Evolutionary conservation across 2,329 filamentous ascomycete genomes (phyloP), one percentile per base, ranked within the genome.

Genomic region (Grosmannia penicillata): DNA sequence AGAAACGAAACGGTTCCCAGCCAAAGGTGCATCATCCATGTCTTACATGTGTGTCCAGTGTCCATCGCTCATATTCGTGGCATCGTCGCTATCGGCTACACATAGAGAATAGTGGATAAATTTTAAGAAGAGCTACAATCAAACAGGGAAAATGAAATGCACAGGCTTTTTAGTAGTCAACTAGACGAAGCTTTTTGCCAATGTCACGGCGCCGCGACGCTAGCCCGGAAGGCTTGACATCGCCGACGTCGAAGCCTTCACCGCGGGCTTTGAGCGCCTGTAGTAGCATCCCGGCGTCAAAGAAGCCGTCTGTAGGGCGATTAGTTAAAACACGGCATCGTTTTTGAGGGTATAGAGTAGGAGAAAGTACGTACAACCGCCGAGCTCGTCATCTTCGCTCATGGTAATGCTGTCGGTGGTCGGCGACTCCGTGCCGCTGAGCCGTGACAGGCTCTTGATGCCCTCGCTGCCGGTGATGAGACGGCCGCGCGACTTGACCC

Each of bases 291-390:
- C 89, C 89, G 1, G 89, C 86, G 55, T 96, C 89, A 60, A 96
- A 96, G 66, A 96, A 95, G 24, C 89, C 89, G 65, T 95, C 87
- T 94, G 53, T n/a, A n/a, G n/a, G n/a, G n/a, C n/a, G n/a, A n/a
- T n/a, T n/a, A n/a, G n/a, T n/a, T n/a, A n/a, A n/a, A n/a, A n/a
- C n/a, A n/a, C n/a, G n/a, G n/a, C n/a, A n/a, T n/a, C n/a, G n/a
- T n/a, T n/a, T n/a, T n/a, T n/a, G n/a, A n/a, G n/a, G n/a, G n/a
- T n/a, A n/a, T n/a, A 31, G 34, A 19, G 36, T 36, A 30, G 32
- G 37, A 23, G 35, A 40, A 32, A 37, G 25, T 36, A 37, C 83
- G 78, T 74, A 94, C 87, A 95, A 58, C 89, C 87, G 48, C 87
- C 87, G 53, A 95, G 69, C 47, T 85, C 84, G 52, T 94, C 87